Evolutionary conservation across 1,284 basidiomycete species (phyloP).

Genomic region (Kalmanozyma brasiliensis): DNA sequence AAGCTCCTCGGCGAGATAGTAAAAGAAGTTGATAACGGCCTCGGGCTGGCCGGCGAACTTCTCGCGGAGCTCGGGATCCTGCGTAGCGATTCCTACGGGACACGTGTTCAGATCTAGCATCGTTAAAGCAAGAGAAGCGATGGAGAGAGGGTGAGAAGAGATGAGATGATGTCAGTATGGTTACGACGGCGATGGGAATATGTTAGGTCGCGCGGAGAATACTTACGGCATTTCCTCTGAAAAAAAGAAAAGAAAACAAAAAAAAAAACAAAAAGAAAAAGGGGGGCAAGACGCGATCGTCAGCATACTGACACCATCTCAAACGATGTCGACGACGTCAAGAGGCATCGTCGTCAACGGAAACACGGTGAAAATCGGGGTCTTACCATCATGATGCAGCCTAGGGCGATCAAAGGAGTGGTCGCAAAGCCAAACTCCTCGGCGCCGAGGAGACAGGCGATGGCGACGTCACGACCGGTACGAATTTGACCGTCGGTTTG

Average conservation of each 20-base stretch:
- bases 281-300: not conserved
- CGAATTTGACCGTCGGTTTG: slow-evolving; percentile 65
- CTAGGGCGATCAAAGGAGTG: slow-evolving; percentile 63
- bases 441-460: slow-evolving; percentile 64
- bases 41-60: slow-evolving; percentile 65
- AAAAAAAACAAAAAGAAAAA: slow-evolving; percentile 63
- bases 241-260: not conserved
- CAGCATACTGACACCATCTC: not conserved
- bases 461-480: slow-evolving; percentile 61
- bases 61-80: slow-evolving; percentile 62
- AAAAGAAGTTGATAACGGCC: slow-evolving; percentile 66
- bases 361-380: not conserved
- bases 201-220: not conserved
- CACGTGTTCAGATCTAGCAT: slow-evolving; percentile 52
- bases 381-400: slow-evolving; percentile 57
- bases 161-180: slow-evolving; percentile 13
- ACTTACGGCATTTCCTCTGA: slow-evolving; percentile 6
- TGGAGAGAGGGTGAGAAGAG: not conserved
- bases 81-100: slow-evolving; percentile 61
- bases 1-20: slow-evolving; percentile 62
- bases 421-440: slow-evolving; percentile 65
- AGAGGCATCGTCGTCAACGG: not conserved
- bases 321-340: too few species aligned
- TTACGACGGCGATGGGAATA: not conserved
- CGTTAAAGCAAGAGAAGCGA: not conserved